These are phyloP conservation scores for Nicotiana sylvestris DNA, from an alignment of 257 asterid genomes.

Conservation along the genomic window DNA sequence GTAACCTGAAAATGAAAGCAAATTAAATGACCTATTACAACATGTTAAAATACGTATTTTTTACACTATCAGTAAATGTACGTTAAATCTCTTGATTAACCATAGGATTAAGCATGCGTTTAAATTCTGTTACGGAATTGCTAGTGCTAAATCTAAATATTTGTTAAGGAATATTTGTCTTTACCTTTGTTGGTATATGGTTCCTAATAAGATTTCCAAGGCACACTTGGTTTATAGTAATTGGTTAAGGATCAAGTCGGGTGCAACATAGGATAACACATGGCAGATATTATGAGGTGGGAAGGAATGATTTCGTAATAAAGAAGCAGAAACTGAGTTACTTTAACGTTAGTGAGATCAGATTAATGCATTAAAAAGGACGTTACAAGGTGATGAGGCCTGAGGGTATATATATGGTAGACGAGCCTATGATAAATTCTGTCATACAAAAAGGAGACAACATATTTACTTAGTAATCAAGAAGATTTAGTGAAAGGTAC, in stretches of 20 bases:
- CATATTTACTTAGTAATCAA: not conserved
- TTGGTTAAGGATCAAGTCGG: constrained; percentile 26
- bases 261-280: constrained; percentile 27
- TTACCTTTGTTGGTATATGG: constrained; percentile 17
- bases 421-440: constrained; percentile 14
- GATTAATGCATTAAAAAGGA: constrained; percentile 18
- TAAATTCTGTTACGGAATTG: constrained; percentile 9
- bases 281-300: constrained; percentile 31
- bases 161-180: constrained; percentile 14
- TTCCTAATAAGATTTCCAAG: constrained; percentile 12
- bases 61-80: not conserved
- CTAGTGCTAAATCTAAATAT: not conserved
- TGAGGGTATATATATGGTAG: constrained; percentile 18
- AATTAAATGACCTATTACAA: not conserved
- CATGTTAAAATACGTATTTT: too few relatives aligned
- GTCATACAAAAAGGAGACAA: constrained; percentile 40
- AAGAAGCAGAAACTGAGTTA: constrained; percentile 13
- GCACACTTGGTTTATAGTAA: constrained; percentile 27
- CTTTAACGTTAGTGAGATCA: constrained; percentile 21
- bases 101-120: not conserved
- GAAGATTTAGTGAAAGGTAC: not conserved
- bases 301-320: constrained; percentile 19
- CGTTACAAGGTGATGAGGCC: constrained; percentile 10
- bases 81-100: not conserved
- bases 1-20: not conserved